Percentiles rank a stretch among this genome's conserved stretches.
phyloP scores from a whole-genome alignment of 2,329 filamentous ascomycete species.

The Metarhizium anisopliae region DNA sequence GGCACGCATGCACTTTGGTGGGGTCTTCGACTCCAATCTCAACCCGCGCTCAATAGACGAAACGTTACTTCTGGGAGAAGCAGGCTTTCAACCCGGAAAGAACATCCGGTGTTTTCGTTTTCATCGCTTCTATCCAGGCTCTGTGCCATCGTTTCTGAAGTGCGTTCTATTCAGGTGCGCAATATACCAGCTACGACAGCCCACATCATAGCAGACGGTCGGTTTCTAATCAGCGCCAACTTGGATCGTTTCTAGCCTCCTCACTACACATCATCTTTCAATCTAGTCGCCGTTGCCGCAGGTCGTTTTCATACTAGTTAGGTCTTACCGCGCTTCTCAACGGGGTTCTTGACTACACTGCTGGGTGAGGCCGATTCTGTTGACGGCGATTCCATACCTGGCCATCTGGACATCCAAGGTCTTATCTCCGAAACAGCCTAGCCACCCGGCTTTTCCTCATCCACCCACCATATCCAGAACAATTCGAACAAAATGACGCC shows the following conservation, averaged over 20 bases:
- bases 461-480: neutral
- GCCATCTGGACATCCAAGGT: neutral
- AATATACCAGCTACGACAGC: neutral
- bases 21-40: neutral
- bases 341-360: no score
- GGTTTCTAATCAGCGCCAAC: no score
- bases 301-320: no score
- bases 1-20: no score
- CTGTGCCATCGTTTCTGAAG: neutral
- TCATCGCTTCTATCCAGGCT: neutral
- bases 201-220: no score
- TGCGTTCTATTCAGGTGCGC: neutral
- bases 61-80: neutral
- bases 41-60: neutral
- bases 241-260: no score
- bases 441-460: neutral
- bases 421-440: neutral
- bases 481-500: constrained; percentile 49
- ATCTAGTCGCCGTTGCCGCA: no score
- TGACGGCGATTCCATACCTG: neutral
- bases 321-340: no score
- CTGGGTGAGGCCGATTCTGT: neutral
- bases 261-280: neutral
- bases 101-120: neutral
- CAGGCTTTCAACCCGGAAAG: neutral